Percentiles rank a stretch among this genome's conserved stretches.
These are phyloP conservation scores for Beauveria sp. DNA, from an alignment of 2,329 filamentous ascomycete genomes.

Conservation along the genomic window DNA sequence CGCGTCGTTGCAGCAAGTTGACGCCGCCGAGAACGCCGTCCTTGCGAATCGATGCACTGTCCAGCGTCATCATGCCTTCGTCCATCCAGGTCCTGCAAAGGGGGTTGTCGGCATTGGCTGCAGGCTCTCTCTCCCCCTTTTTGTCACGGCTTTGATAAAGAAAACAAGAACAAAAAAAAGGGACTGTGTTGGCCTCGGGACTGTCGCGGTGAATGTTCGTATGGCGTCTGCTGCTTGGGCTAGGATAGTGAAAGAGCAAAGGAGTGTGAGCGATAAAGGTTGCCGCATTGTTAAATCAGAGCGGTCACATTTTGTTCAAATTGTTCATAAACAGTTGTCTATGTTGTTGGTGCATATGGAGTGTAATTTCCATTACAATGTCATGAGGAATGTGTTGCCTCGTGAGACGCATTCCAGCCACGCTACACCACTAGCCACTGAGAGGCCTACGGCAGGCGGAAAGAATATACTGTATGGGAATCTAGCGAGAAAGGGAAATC, in stretches of 20 bases:
- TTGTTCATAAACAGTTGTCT: slow-evolving; percentile 2
- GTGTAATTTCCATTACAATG: slow-evolving; percentile 22
- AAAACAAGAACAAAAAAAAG: not conserved
- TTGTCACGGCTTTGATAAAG: not conserved
- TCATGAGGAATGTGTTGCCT: slow-evolving; percentile 33
- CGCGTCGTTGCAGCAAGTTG: not conserved
- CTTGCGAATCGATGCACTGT: not conserved
- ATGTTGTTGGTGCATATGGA: not conserved
- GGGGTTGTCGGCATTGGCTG: not conserved
- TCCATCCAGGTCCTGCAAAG: not conserved
- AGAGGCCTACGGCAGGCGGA: not conserved
- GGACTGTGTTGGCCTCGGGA: not conserved
- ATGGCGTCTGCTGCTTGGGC: not conserved
- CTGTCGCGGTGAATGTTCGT: not conserved
- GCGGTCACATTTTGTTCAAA: not conserved
- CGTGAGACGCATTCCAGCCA: slow-evolving; percentile 28
- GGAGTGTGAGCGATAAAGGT: not conserved
- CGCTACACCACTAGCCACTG: slow-evolving; percentile 7
- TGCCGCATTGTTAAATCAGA: not conserved
- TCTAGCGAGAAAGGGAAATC: too few species aligned
- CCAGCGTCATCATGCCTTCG: not conserved
- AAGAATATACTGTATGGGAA: not conserved
- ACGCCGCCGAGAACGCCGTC: not conserved
- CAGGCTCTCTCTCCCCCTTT: not conserved
- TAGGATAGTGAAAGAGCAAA: not conserved